Evolutionary conservation across 2,329 filamentous ascomycete genomes (phyloP), one percentile per base, ranked within the genome.

Genomic region (Exophiala xenobiotica): DNA sequence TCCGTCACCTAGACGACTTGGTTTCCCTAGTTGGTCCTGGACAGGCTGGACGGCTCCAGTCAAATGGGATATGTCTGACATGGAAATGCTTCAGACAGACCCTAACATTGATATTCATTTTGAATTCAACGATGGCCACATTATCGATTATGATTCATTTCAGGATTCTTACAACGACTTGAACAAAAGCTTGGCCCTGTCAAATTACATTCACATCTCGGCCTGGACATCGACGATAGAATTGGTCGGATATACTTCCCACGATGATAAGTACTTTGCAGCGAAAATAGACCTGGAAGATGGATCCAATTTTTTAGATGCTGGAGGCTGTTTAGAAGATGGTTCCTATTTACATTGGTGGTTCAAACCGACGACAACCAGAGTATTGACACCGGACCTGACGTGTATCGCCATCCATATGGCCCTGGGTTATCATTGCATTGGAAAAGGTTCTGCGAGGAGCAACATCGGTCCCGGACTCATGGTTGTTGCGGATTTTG

Each of bases 1-100:
- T 16, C 23, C 39, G 6, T 14, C 18, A 3, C 18, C 12, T 14
- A 22, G 39, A 18, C 19, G 26, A 42, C n/a, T 2, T 27, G 23
- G 39, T 26, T 42, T 42, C 26, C 39, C 39, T 22, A 42, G 39
- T 27, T 42, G 39, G 39, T 42, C 39, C 39, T 42, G 39, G 39
- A 16, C 26, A 27, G 39, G 39, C 3, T 42, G 39, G 39, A 24
- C 26, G 26, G 26, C 26, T 12, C 26, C 26, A 27, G 26, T 27
- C 6, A 12, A 27, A 6, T 27, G 26, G 26, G 26, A 27, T 12
- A 6, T 27, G 26, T 27, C 6, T 12, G 26, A 27, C 26, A 6
- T 27, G 26, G 6, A 27, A 27, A 12, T 6, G 12, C 26, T 27
- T 27, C 12, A 6, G 26, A 27, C 26, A 6, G 26, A 27, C 26